Evolutionary conservation across 345 rosid genomes (phyloP).

Genomic region (Acer yangbiense): DNA sequence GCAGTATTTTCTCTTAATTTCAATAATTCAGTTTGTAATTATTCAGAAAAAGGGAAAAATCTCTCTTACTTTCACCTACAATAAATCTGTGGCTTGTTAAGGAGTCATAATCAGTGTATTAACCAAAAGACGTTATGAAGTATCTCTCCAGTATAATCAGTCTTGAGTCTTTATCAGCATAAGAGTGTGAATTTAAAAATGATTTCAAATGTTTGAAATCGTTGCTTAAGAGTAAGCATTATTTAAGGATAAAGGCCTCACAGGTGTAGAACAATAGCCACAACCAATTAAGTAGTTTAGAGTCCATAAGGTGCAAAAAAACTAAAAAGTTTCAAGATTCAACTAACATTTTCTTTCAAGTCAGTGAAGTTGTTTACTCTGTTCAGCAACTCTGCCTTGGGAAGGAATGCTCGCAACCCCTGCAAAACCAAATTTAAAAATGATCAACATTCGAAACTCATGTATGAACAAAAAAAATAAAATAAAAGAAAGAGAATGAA

Average conservation of each 20-base stretch:
- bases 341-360: slow-evolving; percentile 82
- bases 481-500: slow-evolving; percentile 24
- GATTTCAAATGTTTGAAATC: not conserved
- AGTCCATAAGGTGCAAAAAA: not conserved
- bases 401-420: slow-evolving; percentile 92
- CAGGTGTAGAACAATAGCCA: not conserved
- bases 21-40: not conserved
- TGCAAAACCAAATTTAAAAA: slow-evolving; percentile 34
- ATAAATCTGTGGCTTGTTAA: not conserved
- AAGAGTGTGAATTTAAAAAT: not conserved
- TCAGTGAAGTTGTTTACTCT: slow-evolving; percentile 79
- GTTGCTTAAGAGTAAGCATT: not conserved
- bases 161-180: not conserved
- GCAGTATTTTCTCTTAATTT: not conserved
- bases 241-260: not conserved
- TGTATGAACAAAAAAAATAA: slow-evolving; percentile 5
- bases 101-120: not conserved
- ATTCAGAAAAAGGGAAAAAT: not conserved
- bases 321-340: slow-evolving; percentile 6
- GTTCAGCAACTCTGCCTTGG: slow-evolving; percentile 73
- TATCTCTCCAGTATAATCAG: too few species aligned
- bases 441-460: slow-evolving; percentile 5
- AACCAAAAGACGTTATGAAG: too few species aligned
- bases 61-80: not conserved
- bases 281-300: slow-evolving; percentile 10